A percentile compares a stretch with the other conserved stretches of the same genome.
phyloP scores from a whole-genome alignment of 2,329 filamentous ascomycete species.

The Fusarium sp. region DNA sequence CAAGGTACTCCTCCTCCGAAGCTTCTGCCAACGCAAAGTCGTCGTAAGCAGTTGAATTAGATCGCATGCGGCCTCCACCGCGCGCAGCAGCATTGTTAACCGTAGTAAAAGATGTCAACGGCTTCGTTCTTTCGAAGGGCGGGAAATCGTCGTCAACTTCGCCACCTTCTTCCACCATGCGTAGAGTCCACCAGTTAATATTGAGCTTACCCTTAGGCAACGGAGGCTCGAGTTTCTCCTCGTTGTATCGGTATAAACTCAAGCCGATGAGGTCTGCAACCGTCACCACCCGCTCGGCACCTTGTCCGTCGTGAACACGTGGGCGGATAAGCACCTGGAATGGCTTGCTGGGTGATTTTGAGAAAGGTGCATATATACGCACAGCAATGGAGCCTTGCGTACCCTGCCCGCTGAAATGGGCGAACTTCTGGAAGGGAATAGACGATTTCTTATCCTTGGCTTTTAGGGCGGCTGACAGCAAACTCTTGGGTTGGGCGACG shows the following conservation, averaged over 20 bases:
- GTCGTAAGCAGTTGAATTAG: slow-evolving; percentile 80
- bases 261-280: slow-evolving; percentile 86
- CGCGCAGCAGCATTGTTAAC: slow-evolving; percentile 83
- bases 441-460: slow-evolving; percentile 74
- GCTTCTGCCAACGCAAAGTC: slow-evolving; percentile 84
- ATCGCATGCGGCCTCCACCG: slow-evolving; percentile 65
- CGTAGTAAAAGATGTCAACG: slow-evolving; percentile 81
- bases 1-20: slow-evolving; percentile 70
- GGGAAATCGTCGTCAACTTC: slow-evolving; percentile 89
- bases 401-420: slow-evolving; percentile 78
- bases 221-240: slow-evolving; percentile 76
- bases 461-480: slow-evolving; percentile 76
- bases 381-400: slow-evolving; percentile 80
- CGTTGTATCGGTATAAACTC: slow-evolving; percentile 79
- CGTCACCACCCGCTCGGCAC: slow-evolving; percentile 68
- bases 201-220: slow-evolving; percentile 73
- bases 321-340: slow-evolving; percentile 78
- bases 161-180: slow-evolving; percentile 85
- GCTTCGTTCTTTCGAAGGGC: slow-evolving; percentile 76
- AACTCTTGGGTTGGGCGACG: slow-evolving; percentile 73
- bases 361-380: slow-evolving; percentile 80
- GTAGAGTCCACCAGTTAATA: slow-evolving; percentile 83
- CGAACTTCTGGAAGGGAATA: slow-evolving; percentile 80
- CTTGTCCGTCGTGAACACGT: slow-evolving; percentile 73
- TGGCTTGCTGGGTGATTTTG: slow-evolving; percentile 69